phyloP scores from a whole-genome alignment of 2,329 filamentous ascomycete genomes.

The Fusarium sp. region DNA sequence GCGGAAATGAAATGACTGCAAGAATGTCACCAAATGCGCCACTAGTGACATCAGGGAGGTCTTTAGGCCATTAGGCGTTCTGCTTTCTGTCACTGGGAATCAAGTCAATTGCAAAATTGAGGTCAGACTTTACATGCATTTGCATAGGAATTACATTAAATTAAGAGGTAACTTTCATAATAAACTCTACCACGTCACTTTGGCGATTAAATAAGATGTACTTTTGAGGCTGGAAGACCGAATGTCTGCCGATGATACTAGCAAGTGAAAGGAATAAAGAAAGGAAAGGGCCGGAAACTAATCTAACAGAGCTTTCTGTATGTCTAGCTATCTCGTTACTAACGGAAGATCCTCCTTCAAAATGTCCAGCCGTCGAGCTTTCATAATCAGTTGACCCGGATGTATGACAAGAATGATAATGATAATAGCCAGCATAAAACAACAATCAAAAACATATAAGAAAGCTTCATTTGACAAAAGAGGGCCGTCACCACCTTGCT shows the following conservation, averaged over 20 bases:
- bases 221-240: accelerated
- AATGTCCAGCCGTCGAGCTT: neutral
- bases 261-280: neutral
- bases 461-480: neutral
- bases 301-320: neutral
- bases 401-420: neutral
- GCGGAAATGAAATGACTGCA: no score
- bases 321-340: neutral
- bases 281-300: neutral
- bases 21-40: no score
- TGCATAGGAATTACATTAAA: neutral
- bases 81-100: neutral
- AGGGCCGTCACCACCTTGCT: neutral
- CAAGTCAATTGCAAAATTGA: neutral
- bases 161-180: neutral
- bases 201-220: neutral
- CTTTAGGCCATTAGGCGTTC: no score
- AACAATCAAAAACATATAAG: neutral
- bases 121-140: neutral
- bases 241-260: accelerated
- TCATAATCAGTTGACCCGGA: neutral
- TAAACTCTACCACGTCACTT: accelerated
- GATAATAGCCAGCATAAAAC: neutral
- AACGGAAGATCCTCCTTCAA: neutral
- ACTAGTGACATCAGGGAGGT: no score